Conservation (phyloP, 345 rosid genomes). For the Salix purpurea region DNA sequence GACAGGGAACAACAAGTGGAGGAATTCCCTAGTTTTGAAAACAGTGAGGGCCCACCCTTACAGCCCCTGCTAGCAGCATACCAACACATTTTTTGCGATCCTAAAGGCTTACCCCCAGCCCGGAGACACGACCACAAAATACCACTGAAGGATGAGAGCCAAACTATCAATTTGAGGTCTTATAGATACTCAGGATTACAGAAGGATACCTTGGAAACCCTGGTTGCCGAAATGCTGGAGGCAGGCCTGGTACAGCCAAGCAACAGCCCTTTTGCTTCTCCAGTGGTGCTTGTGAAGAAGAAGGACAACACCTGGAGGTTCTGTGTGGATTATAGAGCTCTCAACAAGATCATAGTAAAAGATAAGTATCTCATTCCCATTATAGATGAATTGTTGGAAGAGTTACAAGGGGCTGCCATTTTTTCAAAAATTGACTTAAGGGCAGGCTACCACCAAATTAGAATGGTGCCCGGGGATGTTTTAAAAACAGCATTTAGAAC, state of each 20-base stretch:
- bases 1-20: too few species aligned
- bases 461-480: background rate
- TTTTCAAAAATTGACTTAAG: background rate
- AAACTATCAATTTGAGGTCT: background rate
- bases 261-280: background rate
- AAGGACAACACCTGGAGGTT: too few species aligned
- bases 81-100: background rate
- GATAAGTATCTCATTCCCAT: background rate
- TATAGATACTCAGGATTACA: background rate
- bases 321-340: background rate
- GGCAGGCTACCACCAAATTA: background rate
- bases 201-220: background rate
- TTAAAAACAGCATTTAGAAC: background rate
- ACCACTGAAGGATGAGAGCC: too few species aligned
- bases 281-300: background rate
- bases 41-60: too few species aligned
- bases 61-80: background rate
- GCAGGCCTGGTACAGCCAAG: background rate
- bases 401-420: background rate
- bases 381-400: background rate
- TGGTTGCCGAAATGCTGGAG: background rate
- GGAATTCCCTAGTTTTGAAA: accelerated
- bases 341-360: background rate
- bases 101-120: too few species aligned
- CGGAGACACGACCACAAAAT: too few species aligned